These are phyloP conservation scores for Pleurostoma richardsiae DNA, from an alignment of 2,329 filamentous ascomycete species.

Conservation along the genomic window DNA sequence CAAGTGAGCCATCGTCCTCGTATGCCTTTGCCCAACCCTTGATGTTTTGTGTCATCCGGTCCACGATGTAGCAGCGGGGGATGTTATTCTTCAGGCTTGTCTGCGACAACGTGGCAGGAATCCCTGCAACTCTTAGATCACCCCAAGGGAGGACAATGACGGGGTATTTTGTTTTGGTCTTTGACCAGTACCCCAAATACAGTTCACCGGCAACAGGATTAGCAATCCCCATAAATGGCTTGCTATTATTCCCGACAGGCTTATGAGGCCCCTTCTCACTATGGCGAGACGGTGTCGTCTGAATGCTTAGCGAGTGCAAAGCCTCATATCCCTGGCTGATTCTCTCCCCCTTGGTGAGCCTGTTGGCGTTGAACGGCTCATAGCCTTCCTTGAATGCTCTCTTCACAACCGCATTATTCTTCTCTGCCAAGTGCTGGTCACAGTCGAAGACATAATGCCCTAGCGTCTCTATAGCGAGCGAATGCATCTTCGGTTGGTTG, in stretches of 20 bases:
- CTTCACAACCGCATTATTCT: constrained; percentile 27
- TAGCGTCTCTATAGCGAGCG: constrained; percentile 21
- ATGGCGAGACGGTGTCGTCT: not conserved
- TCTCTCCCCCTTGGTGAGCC: constrained; percentile 7
- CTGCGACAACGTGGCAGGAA: constrained; percentile 17
- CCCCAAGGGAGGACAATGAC: constrained; percentile 31
- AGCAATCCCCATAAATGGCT: constrained; percentile 9
- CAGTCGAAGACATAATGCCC: constrained; percentile 29
- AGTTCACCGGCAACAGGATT: constrained; percentile 24
- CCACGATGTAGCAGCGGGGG: constrained; percentile 27
- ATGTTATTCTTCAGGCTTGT: constrained; percentile 22
- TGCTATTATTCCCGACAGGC: not conserved
- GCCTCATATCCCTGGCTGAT: not conserved
- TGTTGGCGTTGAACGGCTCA: constrained; percentile 10
- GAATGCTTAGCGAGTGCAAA: not conserved
- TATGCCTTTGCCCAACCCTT: constrained; percentile 28
- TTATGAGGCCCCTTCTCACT: not conserved
- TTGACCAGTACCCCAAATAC: constrained; percentile 24
- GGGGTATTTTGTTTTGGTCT: constrained; percentile 21
- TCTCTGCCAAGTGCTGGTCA: constrained; percentile 15
- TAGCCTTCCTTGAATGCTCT: constrained; percentile 23
- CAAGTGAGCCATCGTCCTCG: constrained; percentile 25
- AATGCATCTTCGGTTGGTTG: constrained; percentile 19
- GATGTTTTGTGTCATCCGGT: constrained; percentile 19
- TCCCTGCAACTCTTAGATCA: constrained; percentile 18